A percentile compares a stretch with the other conserved stretches of the same genome.
Evolutionary conservation across 495 filamentous ascomycete genomes (phyloP).

Genomic region (Amphirosellinia nigrospora): DNA sequence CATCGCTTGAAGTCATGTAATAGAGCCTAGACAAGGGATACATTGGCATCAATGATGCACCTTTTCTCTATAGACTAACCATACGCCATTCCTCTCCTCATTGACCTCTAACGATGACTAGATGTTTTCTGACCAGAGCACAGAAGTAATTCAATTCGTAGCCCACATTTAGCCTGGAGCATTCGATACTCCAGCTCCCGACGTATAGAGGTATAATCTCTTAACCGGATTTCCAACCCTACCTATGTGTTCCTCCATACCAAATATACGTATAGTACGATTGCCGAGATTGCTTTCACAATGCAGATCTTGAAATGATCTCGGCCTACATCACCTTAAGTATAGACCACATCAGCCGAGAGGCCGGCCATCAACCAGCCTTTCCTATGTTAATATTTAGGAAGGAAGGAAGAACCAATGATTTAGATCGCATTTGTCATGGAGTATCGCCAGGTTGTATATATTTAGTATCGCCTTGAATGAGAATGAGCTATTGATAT

Average conservation of each 20-base stretch:
- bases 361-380: background rate
- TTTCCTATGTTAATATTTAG: background rate
- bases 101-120: background rate
- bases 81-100: too few relatives aligned
- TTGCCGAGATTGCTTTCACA: background rate
- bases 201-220: background rate
- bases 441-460: background rate
- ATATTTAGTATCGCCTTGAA: background rate
- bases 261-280: background rate
- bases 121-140: background rate
- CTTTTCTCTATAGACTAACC: background rate
- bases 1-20: too few relatives aligned
- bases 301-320: conserved; percentile 8
- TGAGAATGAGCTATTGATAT: background rate
- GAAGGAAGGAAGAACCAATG: conserved; percentile 2
- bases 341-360: conserved; percentile 4
- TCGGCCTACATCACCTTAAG: background rate
- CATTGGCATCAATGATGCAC: too few relatives aligned
- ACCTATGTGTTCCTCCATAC: background rate
- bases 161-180: conserved; percentile 13
- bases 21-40: background rate
- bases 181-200: background rate
- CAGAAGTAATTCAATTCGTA: background rate
- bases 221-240: background rate
- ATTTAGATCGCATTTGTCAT: background rate